Percentiles rank a stretch among this genome's conserved stretches.
Evolutionary conservation across 176 grass and related monocot genomes (phyloP).

Genomic region (Oryza meridionalis): DNA sequence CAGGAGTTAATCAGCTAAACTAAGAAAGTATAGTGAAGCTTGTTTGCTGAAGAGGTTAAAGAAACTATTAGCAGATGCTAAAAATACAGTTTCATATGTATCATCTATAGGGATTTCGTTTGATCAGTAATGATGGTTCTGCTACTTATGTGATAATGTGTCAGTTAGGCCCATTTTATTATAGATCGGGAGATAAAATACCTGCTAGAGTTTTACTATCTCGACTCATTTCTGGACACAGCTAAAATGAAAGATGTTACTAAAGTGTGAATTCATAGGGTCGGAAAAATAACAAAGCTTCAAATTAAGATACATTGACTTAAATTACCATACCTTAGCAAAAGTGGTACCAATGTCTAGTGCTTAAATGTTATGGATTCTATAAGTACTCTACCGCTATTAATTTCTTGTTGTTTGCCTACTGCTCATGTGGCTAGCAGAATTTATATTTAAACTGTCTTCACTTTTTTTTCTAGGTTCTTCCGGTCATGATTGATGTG

Average conservation of each 20-base stretch:
- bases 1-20: constrained; percentile 10
- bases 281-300: background rate
- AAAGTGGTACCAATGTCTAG: too few relatives aligned
- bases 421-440: background rate
- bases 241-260: constrained; percentile 5
- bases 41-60: background rate
- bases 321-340: too few relatives aligned
- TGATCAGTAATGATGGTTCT: background rate
- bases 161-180: background rate
- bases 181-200: constrained; percentile 20
- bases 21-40: constrained; percentile 6
- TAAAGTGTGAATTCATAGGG: constrained; percentile 2
- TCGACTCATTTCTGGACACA: background rate
- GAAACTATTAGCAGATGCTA: background rate
- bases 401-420: background rate
- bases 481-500: constrained; percentile 99
- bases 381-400: constrained; percentile 20
- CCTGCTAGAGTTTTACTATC: background rate
- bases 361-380: background rate
- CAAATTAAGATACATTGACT: background rate
- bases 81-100: background rate
- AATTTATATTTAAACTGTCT: constrained; percentile 17
- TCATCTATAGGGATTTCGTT: constrained; percentile 3
- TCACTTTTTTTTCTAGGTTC: constrained; percentile 63
- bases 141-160: constrained; percentile 18